Percentiles rank a stretch among this genome's conserved stretches.
Conservation (phyloP, 257 asterid species). For the Nicotiana sylvestris region DNA sequence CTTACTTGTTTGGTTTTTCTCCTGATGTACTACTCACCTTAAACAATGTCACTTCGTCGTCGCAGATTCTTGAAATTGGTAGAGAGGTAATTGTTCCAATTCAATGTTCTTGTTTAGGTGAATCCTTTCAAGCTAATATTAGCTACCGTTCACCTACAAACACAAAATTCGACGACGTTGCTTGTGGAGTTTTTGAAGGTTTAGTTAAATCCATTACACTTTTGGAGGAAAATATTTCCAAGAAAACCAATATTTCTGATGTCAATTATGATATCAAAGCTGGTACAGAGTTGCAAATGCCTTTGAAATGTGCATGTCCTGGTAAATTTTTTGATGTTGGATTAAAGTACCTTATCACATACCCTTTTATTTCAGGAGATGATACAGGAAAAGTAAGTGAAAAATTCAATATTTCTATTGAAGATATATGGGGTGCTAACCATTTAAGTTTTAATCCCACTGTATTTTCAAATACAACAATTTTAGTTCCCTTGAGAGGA, state of each 20-base stretch:
- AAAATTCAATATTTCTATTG: constrained; percentile 45
- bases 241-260: background rate
- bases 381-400: constrained; percentile 24
- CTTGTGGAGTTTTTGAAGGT: constrained; percentile 56
- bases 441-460: constrained; percentile 37
- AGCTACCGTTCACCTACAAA: constrained; percentile 22
- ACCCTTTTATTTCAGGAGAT: constrained; percentile 50
- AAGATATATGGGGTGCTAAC: constrained; percentile 47
- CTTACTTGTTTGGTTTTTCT: constrained; percentile 33
- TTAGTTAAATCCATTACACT: constrained; percentile 44
- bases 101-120: constrained; percentile 40
- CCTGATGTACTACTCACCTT: constrained; percentile 24
- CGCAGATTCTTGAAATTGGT: constrained; percentile 23
- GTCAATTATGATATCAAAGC: background rate
- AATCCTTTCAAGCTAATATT: constrained; percentile 32
- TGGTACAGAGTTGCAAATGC: constrained; percentile 37
- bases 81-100: constrained; percentile 28
- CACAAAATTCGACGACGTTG: constrained; percentile 19
- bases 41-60: constrained; percentile 33
- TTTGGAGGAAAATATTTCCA: constrained; percentile 25
- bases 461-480: constrained; percentile 52
- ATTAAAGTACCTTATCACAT: constrained; percentile 47
- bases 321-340: background rate
- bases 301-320: background rate
- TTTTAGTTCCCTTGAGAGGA: constrained; percentile 50